These are phyloP conservation scores for Takakia lepidozioides DNA, from an alignment of 225 moss, liverwort and hornwort species.

Conservation along the genomic window DNA sequence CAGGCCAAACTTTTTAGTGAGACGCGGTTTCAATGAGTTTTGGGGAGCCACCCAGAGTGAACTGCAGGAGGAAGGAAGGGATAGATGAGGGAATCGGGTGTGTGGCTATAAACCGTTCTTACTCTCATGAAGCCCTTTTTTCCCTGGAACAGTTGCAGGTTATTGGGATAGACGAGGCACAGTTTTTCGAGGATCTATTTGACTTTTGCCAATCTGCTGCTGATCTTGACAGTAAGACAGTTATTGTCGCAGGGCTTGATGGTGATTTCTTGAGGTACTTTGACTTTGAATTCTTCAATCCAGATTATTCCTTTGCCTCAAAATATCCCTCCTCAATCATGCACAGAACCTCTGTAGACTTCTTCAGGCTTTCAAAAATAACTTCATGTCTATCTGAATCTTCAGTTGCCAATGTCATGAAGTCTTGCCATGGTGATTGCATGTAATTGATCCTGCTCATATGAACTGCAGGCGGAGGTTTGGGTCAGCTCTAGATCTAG, in stretches of 20 bases:
- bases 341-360: neutral
- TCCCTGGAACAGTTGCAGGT: constrained; percentile 95
- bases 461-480: constrained; percentile 56
- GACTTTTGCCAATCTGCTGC: constrained; percentile 79
- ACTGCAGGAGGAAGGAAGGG: too few relatives aligned
- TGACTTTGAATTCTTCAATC: neutral
- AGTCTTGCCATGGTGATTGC: too few relatives aligned
- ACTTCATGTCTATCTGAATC: too few relatives aligned
- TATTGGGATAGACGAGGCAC: constrained; percentile 95
- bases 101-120: neutral
- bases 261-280: constrained; percentile 82
- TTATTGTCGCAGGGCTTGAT: constrained; percentile 85
- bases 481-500: constrained; percentile 64
- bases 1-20: too few relatives aligned
- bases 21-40: too few relatives aligned
- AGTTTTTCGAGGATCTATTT: constrained; percentile 75
- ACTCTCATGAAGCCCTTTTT: too few relatives aligned
- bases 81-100: too few relatives aligned
- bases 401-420: too few relatives aligned
- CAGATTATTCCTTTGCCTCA: neutral
- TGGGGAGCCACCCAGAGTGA: too few relatives aligned
- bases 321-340: neutral
- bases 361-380: neutral
- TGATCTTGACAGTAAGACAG: constrained; percentile 66
- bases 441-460: too few relatives aligned